Percentiles rank a stretch among this genome's conserved stretches.
phyloP scores from a whole-genome alignment of 2,329 filamentous ascomycete genomes.

The Exophiala bonariae region DNA sequence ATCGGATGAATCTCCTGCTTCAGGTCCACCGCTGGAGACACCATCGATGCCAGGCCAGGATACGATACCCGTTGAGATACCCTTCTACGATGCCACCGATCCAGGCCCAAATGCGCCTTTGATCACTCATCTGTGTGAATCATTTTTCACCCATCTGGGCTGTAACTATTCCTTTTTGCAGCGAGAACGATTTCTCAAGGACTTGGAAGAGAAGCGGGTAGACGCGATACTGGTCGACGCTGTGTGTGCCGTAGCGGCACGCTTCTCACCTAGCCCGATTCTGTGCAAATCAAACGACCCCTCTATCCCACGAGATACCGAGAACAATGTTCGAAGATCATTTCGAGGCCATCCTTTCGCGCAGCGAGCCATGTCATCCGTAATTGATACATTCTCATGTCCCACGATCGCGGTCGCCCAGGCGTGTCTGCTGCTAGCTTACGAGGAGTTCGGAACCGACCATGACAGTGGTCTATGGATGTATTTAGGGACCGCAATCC shows the following conservation, averaged over 20 bases:
- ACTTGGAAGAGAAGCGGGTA: slow-evolving; percentile 76
- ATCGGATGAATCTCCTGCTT: slow-evolving; percentile 18
- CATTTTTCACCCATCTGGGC: slow-evolving; percentile 78
- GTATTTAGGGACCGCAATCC: slow-evolving; percentile 85
- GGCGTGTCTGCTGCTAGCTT: slow-evolving; percentile 78
- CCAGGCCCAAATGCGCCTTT: slow-evolving; percentile 69
- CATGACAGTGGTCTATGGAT: slow-evolving; percentile 92
- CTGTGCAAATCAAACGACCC: slow-evolving; percentile 53
- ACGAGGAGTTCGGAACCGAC: slow-evolving; percentile 84
- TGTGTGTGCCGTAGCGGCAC: slow-evolving; percentile 76
- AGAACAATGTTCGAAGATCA: slow-evolving; percentile 47
- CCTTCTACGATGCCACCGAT: slow-evolving; percentile 75
- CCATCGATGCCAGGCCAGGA: slow-evolving; percentile 8
- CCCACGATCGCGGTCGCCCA: slow-evolving; percentile 82
- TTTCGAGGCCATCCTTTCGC: slow-evolving; percentile 78
- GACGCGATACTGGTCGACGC: slow-evolving; percentile 85
- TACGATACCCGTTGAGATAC: slow-evolving; percentile 42
- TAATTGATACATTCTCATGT: slow-evolving; percentile 79
- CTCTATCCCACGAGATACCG: slow-evolving; percentile 42
- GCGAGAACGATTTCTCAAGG: slow-evolving; percentile 68
- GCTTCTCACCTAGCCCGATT: slow-evolving; percentile 68
- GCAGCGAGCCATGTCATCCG: slow-evolving; percentile 76
- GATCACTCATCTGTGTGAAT: slow-evolving; percentile 73
- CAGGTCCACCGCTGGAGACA: slow-evolving; percentile 13
- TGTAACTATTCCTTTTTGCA: slow-evolving; percentile 85